Base-by-base conservation (phyloP, 2,329 filamentous ascomycete species). In the Alternaria viburni region DNA sequence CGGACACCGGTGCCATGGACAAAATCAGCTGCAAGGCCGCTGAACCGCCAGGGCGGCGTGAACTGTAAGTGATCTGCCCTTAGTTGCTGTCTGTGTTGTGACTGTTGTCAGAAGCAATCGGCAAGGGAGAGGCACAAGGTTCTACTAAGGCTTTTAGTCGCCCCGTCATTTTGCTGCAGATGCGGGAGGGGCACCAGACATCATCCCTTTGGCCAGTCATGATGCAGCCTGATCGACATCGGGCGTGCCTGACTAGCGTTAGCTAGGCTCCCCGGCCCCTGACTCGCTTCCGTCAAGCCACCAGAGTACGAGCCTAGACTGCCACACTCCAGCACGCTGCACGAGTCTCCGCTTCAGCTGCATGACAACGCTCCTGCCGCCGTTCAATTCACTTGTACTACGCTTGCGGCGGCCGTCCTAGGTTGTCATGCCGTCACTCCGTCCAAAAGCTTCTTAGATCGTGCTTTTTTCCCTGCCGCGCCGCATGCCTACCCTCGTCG, bases 181-280 rank as follows among this genome's bases (percentile, higher is more conserved):
- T 62, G 68, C 65, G 70, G 61, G 63, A 66, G 60, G 61, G 62
- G 62, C 44, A 61, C 61, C 58, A 52, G 15, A 50, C 66, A 71
- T 68, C 61, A 49, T 25, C 62, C 44, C 26, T 57, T 59, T n/a
- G 56, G 61, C 72, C 66, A 74, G 66, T 69, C 66, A 68, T 17
- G 32, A 54, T 61, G 26, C 62, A 60, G 65, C 36, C 32, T 59
- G 68, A 71, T 71, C 67, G 60, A 63, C 70, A 54, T 61, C 57
- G 63, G 26, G 52, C 61, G 62, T 64, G 67, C 71, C 70, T 76
- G 72, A 72, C 72, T 76, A 73, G 74, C 65, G 73, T 69, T 60
- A 51, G 58, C 59, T 61, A 66, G 67, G 65, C 70, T 64, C 21
- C 3, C 64, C 49, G 62, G 51, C 64, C 67, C 61, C 57, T 63